Base-by-base conservation (phyloP, 495 filamentous ascomycete species). In the Pyrenula aspistea region DNA sequence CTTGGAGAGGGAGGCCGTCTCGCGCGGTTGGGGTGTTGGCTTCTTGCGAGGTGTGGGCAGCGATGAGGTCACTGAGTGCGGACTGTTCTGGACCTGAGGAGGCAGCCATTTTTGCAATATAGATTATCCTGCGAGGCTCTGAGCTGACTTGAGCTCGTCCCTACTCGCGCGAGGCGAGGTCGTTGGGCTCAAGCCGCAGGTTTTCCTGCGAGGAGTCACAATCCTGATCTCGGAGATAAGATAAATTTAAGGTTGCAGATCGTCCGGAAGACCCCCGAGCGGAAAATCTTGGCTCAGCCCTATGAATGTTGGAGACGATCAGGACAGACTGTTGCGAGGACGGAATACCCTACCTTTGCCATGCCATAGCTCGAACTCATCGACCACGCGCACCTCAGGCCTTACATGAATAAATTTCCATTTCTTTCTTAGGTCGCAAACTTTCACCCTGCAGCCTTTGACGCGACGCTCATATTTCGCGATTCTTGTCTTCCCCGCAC, bases 1-100 rank as follows among this genome's bases (percentile, higher is more conserved):
- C 79, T 59, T 86, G 80, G 25, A 79, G 67, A 22, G 88, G 83
- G 53, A 90, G 81, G 31, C n/a, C n/a, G 31, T 42, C 4, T 42
- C 31, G 31, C 49, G 70, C 69, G 53, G 70, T 58, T 57, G 69
- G 63, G 25, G 73, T 69, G 54, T 67, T 59, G 24, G 62, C 23
- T 12, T 58, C 50, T 12, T 64, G 54, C 12, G 66, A 56, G 23
- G 62, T 59, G 36, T 59, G 57, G 52, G 62, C 25, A 48, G 61
- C 58, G 50, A 75, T 68, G 54, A 72, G 68, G 15, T 60, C 58
- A 20, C 61, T 69, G 51, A 75, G 61, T 2, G 71, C 65, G 22
- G 68, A 75, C 25, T 59, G 66, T 15, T 59, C 48, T 3, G 64
- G 61, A 4, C 51, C 23, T 42, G 2, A 10, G 20, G 50, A 22